Conservation (phyloP, 257 asterid genomes). For the Echium plantagineum region DNA sequence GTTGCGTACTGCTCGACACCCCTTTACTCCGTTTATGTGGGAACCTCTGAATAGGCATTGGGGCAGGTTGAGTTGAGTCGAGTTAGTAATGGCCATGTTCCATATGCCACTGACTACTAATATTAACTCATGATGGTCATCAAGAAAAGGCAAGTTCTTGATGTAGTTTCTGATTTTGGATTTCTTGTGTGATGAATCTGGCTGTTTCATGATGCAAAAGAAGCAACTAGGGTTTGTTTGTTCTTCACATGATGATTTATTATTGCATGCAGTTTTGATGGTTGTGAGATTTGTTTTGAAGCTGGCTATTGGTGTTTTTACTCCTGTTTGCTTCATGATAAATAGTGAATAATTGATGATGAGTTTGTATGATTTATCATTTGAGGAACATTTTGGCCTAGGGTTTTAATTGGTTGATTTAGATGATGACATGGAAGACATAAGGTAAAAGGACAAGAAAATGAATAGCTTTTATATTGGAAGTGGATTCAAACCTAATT, state of each 20-base stretch:
- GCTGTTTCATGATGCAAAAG: slow-evolving; percentile 60
- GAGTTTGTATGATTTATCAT: slow-evolving; percentile 3
- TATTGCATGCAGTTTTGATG: background rate
- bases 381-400: background rate
- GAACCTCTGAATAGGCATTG: too few species aligned
- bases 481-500: slow-evolving; percentile 21
- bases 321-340: slow-evolving; percentile 7
- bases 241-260: slow-evolving; percentile 18
- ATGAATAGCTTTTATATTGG: slow-evolving; percentile 1
- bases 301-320: slow-evolving; percentile 4
- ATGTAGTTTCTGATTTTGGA: slow-evolving; percentile 27
- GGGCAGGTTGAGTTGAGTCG: too few species aligned
- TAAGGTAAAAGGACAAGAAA: slow-evolving; percentile 5
- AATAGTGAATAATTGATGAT: background rate
- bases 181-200: slow-evolving; percentile 32
- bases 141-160: slow-evolving; percentile 24
- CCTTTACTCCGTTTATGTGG: too few species aligned
- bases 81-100: slow-evolving; percentile 34
- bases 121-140: slow-evolving; percentile 40
- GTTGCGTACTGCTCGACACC: slow-evolving; percentile 1
- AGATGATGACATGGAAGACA: background rate
- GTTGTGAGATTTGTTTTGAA: background rate
- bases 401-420: slow-evolving; percentile 5
- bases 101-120: slow-evolving; percentile 59
- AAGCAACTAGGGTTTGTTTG: slow-evolving; percentile 39